A percentile compares a stretch with the other conserved stretches of the same genome.
Conservation (phyloP, 1,284 basidiomycete genomes). For the Pseudozyma flocculosa region DNA sequence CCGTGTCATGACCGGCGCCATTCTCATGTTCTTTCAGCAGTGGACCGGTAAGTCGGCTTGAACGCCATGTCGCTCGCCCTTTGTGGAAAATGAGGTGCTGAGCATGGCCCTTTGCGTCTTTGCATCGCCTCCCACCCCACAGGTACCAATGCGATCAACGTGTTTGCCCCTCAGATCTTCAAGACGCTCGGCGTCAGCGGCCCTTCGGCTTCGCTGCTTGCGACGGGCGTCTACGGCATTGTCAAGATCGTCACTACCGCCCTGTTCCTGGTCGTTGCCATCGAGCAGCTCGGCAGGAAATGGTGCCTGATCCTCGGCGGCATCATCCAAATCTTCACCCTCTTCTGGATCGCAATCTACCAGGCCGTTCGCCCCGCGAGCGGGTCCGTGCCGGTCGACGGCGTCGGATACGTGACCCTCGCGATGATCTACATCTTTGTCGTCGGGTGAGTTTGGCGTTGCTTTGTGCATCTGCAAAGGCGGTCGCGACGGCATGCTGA, state of each 20-base stretch:
- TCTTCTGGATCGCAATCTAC: slow-evolving; percentile 35
- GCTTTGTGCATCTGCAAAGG: not conserved
- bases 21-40: slow-evolving; percentile 49
- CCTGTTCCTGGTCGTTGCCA: slow-evolving; percentile 31
- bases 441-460: slow-evolving; percentile 4
- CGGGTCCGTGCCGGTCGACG: slow-evolving; percentile 12
- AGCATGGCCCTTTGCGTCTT: too few relatives aligned
- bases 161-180: slow-evolving; percentile 56
- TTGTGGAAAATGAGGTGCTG: too few relatives aligned
- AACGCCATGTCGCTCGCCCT: too few relatives aligned
- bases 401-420: slow-evolving; percentile 25
- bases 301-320: slow-evolving; percentile 40
- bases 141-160: slow-evolving; percentile 34
- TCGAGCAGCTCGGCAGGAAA: slow-evolving; percentile 17
- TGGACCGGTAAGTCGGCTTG: too few relatives aligned
- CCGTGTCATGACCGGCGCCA: slow-evolving; percentile 41
- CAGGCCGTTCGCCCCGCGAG: slow-evolving; percentile 25
- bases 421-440: slow-evolving; percentile 37
- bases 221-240: slow-evolving; percentile 61
- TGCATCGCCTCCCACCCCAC: too few relatives aligned
- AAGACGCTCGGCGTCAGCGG: slow-evolving; percentile 58
- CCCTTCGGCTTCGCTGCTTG: slow-evolving; percentile 59
- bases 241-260: slow-evolving; percentile 56
- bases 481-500: too few relatives aligned
- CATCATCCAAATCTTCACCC: slow-evolving; percentile 25